phyloP scores from a whole-genome alignment of 257 asterid species.

The Anisodus tanguticus region DNA sequence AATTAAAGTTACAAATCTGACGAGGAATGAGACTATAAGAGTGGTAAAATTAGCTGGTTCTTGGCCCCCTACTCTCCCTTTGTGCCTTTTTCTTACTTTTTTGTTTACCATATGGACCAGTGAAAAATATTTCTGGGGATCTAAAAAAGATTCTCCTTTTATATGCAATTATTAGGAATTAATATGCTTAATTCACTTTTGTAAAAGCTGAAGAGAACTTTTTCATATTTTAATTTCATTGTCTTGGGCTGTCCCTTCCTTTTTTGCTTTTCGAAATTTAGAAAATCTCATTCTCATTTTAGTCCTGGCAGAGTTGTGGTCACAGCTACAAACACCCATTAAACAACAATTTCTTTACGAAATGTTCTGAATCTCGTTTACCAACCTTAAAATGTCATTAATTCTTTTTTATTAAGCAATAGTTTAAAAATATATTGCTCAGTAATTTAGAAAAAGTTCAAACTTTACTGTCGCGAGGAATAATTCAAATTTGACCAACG shows the following conservation, averaged over 20 bases:
- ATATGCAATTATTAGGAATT: constrained; percentile 15
- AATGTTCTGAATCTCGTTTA: not conserved
- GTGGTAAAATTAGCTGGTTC: constrained; percentile 40
- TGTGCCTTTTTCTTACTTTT: constrained; percentile 5
- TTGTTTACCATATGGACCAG: not conserved
- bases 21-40: constrained; percentile 24
- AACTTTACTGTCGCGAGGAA: too few species aligned
- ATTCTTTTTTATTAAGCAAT: too few species aligned
- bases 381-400: not conserved
- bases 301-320: not conserved
- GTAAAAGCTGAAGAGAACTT: constrained; percentile 14
- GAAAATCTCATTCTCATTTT: not conserved
- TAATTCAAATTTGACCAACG: too few species aligned
- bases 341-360: not conserved
- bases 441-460: too few species aligned
- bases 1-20: constrained; percentile 32
- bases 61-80: constrained; percentile 21
- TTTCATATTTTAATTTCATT: constrained; percentile 20
- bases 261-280: constrained; percentile 13
- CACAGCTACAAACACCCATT: not conserved
- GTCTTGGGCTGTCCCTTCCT: not conserved
- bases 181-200: not conserved
- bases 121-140: not conserved
- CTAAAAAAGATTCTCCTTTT: constrained; percentile 24
- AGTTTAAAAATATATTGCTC: too few species aligned